Base-by-base conservation (phyloP, 73 alveolate species). In the Paramecium sexaurelia region DNA sequence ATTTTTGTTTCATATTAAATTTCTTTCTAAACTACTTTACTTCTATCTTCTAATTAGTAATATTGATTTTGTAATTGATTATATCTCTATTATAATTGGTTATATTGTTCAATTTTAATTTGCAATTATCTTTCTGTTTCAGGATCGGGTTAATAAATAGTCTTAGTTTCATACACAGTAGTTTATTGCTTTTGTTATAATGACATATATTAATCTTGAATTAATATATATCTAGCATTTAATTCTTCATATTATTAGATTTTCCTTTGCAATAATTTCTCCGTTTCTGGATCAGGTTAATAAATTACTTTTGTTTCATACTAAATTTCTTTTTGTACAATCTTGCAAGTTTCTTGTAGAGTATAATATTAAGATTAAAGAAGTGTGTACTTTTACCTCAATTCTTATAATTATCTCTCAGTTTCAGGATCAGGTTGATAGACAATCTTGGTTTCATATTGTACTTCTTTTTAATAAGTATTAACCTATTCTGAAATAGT, bases 381-480 rank as follows among this genome's bases (percentile, higher is more conserved):
- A 11, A 61, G 45, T 26, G 83, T 61, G 83, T 61, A 61, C 26
- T 11, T 61, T 61, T 26, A 13, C 6, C 17, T 29, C 6, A 61
- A 8, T 61, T 61, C 83, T 32, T 32, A 13, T 26, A 61, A 11
- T 61, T 61, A 61, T 32, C 83, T 61, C 26, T 61, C 83, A 5
- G 26, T 61, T 32, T 61, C 86, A 27, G 85, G 85, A 68, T 68
- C 85, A 9, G 85, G 55, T 29, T 68, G 13, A 13, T 68, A 68
- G 55, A 68, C 10, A 5, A 68, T 29, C 19, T 68, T 68, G 2
- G 45, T 29, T 68, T 68, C 85, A 56, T 56, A 56, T 56, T 56
- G 41, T 6, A 56, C 19, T 56, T 56, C 75, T 27, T 27, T 56
- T 56, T 56, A 20, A 56, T 5, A 6, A 0, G 75, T 56, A 17